Evolutionary conservation across 148 eudicot genomes (phyloP), one percentile per base, ranked within the genome.

Genomic region (Amaranthus hypochondriacus): DNA sequence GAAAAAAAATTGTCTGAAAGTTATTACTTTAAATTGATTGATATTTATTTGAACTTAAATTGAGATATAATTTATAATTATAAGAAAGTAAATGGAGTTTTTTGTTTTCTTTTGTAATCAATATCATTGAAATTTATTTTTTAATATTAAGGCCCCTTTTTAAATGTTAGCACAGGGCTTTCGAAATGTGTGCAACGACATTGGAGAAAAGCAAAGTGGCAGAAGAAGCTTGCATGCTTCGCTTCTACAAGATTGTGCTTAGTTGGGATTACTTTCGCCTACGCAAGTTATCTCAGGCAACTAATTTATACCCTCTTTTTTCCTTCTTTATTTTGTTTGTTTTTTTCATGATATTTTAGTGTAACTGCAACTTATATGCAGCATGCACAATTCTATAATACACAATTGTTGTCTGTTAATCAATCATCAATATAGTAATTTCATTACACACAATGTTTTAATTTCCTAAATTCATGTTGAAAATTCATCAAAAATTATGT

Each of bases 191-290:
- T 28, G 39, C 1, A 58, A 92, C 90, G 95, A 87, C 88, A 43
- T 78, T 90, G 9, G 92, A 87, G 50, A 88, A 83, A 69, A 82
- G 21, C 60, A 83, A 79, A 78, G 61, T 81, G 64, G 87, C 80
- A 48, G 90, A 87, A 15, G 71, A 63, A 82, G 79, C 84, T 6
- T 76, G 78, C 39, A 39, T 84, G 68, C 46, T 68, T 67, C 91
- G 86, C 44, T 94, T 94, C 66, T 89, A 89, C 88, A 86, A 86
- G 75, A 91, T 86, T 47, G 96, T 91, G 50, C 98, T 94, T 59
- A 76, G 89, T 43, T 94, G 98, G 97, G 93, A 91, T 83, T 91
- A 94, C 76, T 79, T 87, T 15, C 87, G 83, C 57, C 80, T 93
- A 68, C 81, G 80, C 62, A 76, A 75, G 68, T 81, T 83, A 56